These are phyloP conservation scores for Fusarium falciforme DNA, from an alignment of 2,329 filamentous ascomycete species.

Conservation along the genomic window DNA sequence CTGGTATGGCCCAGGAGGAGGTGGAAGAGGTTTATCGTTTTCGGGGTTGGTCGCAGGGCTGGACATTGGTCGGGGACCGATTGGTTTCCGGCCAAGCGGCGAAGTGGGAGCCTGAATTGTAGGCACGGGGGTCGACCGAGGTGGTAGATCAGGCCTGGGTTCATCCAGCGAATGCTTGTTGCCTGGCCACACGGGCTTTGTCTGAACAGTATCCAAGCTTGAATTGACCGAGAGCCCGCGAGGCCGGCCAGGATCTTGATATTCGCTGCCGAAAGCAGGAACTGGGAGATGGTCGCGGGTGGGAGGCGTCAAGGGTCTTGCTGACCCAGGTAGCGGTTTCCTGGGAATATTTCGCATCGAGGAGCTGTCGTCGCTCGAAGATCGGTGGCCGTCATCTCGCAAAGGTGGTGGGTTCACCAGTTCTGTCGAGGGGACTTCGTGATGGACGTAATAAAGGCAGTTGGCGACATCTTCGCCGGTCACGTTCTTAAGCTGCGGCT, in stretches of 20 bases:
- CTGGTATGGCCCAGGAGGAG: constrained; percentile 12
- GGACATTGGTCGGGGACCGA: constrained; percentile 41
- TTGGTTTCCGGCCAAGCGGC: constrained; percentile 43
- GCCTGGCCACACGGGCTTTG: constrained; percentile 15
- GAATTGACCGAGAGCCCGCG: constrained; percentile 39
- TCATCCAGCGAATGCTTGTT: constrained; percentile 20
- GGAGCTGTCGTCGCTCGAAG: constrained; percentile 58
- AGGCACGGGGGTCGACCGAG: constrained; percentile 21
- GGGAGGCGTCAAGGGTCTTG: constrained; percentile 44
- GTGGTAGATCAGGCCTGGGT: constrained; percentile 19
- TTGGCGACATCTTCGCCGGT: constrained; percentile 87
- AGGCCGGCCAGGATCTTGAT: constrained; percentile 19
- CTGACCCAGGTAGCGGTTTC: constrained; percentile 61
- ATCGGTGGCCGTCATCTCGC: constrained; percentile 48
- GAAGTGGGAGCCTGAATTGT: constrained; percentile 31
- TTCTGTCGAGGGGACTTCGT: constrained; percentile 67
- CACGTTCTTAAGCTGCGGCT: constrained; percentile 89
- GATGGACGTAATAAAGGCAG: constrained; percentile 91
- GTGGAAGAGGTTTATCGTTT: constrained; percentile 25
- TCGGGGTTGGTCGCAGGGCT: constrained; percentile 5
- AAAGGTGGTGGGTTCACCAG: constrained; percentile 45
- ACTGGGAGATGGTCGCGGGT: constrained; percentile 28
- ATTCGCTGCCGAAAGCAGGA: constrained; percentile 23
- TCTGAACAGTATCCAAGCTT: constrained; percentile 21
- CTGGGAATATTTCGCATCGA: constrained; percentile 60